Evolutionary conservation across 1,139 yeast genomes (phyloP), one percentile per base, ranked within the genome.

Genomic region (Entelexis paramagnoliae): DNA sequence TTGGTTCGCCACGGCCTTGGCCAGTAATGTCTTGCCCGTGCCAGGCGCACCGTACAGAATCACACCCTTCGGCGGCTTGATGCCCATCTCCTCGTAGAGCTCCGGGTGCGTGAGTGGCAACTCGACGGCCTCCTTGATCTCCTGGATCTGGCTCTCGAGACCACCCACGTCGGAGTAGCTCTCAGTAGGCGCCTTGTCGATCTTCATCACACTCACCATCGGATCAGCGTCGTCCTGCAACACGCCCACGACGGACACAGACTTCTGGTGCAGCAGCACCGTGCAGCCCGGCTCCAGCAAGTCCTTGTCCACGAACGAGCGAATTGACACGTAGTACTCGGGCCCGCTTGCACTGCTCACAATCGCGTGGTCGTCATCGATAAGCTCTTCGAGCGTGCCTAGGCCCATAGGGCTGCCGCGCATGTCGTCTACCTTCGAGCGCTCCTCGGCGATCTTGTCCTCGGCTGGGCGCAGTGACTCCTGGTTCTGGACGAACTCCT

Each of bases 11-110:
- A 93, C 98, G 0, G 99, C 99, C 69, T 91, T 93, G 19, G 97
- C 98, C 62, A 93, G 75, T 59, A 93, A 72, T 0, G 99, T 93
- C 69, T 93, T 93, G 65, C 99, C 99, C 0, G 98, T 93, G 68
- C 99, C 99, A 33, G 99, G 99, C 0, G 97, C 95, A 62, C 99
- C 99, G 66, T 93, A 93, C 56, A 93, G 75, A 62, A 93, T 89
- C 52, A 93, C 98, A 70, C 99, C 99, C 72, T 91, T 91, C 49
- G 99, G 99, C 9, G 98, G 98, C 64, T 89, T 88, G 66, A 93
- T 91, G 61, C 99, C 99, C 96, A 93, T 91, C 70, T 91, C 97
- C 70, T 93, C 96, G 69, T 91, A 93, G 61, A 93, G 73, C 68
- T 93, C 98, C 1, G 98, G 97, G 68, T 93, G 98, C 20, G 97